Conservation (phyloP, 169 alveolate species). For the Eimeria tenella region DNA sequence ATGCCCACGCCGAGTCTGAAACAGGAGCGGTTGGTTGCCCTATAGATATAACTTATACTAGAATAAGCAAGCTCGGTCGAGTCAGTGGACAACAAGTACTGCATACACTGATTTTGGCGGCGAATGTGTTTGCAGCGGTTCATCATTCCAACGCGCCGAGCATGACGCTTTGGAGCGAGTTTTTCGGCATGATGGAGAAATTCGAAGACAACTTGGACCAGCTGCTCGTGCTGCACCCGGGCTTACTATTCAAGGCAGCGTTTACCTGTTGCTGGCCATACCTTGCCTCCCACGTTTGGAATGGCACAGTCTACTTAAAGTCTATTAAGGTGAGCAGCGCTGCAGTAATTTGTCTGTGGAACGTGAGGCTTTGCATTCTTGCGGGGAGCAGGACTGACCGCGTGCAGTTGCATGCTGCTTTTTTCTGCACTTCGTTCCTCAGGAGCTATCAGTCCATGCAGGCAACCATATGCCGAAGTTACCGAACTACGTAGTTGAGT, state of each 20-base stretch:
- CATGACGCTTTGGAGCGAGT: conserved; percentile 57
- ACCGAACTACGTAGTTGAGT: conserved; percentile 47
- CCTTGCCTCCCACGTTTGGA: conserved; percentile 65
- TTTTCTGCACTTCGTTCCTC: neutral
- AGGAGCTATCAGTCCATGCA: conserved; percentile 45
- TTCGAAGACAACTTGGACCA: conserved; percentile 67
- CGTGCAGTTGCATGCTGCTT: neutral
- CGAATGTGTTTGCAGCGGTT: conserved; percentile 1
- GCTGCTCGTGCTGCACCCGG: conserved; percentile 72
- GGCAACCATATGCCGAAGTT: neutral
- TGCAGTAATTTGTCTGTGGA: too few relatives aligned
- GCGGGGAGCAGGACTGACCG: neutral
- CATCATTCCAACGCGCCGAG: conserved; percentile 53
- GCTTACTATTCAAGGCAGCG: conserved; percentile 67
- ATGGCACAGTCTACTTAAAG: conserved; percentile 51
- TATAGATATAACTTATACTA: too few relatives aligned
- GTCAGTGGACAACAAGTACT: too few relatives aligned
- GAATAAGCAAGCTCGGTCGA: too few relatives aligned
- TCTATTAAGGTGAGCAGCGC: neutral
- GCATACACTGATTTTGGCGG: neutral
- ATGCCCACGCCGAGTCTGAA: too few relatives aligned
- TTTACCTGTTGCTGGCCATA: conserved; percentile 66
- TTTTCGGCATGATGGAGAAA: conserved; percentile 8
- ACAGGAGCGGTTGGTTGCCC: too few relatives aligned
- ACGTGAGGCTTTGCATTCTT: neutral